Evolutionary conservation across 2,329 filamentous ascomycete species (phyloP), one percentile per base, ranked within the genome.

Genomic region (Fusarium avenaceum): DNA sequence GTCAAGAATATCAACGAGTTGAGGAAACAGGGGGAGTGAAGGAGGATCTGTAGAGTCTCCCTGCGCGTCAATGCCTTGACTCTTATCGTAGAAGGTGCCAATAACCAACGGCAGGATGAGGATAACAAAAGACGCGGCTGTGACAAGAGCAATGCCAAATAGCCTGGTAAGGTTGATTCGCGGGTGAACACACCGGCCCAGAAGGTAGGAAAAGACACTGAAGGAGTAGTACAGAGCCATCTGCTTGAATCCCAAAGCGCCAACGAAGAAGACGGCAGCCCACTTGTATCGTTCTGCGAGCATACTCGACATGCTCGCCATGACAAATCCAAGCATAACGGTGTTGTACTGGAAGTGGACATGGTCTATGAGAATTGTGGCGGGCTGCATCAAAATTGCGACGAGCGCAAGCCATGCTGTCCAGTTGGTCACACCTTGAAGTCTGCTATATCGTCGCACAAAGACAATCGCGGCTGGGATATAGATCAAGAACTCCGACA

Each of bases 201-300:
- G 83, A 3, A 99, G 88, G 75, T 94, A 99, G 32, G 93, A 91
- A 77, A 98, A 98, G 58, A 98, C 90, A 20, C 91, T 90, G 15
- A 96, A 94, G 4, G 96, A 94, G 79, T 97, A 99, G 82, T 98
- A 99, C 17, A 99, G 85, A 1, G 95, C 95, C 96, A 99, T 99
- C 79, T 99, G 96, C 83, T 99, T 99, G 85, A 98, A 99, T 7
- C 93, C 93, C n/a, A 99, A 84, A 4, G 95, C 92, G 17, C 88
- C 89, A 8, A 99, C 96, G 73, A 99, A 99, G 82, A 97, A 97
- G 61, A 97, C 87, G 65, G 93, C 94, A 26, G 92, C 89, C 94
- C 95, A 97, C 65, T 96, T 86, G 73, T 90, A 90, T 48, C 94
- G 88, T 6, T 92, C 92, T 4, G 94, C 93, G 50, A 97, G 80